Evolutionary conservation across 225 moss, liverwort and hornwort species (phyloP), one percentile per base, ranked within the genome.

Genomic region (Bryum argenteum): DNA sequence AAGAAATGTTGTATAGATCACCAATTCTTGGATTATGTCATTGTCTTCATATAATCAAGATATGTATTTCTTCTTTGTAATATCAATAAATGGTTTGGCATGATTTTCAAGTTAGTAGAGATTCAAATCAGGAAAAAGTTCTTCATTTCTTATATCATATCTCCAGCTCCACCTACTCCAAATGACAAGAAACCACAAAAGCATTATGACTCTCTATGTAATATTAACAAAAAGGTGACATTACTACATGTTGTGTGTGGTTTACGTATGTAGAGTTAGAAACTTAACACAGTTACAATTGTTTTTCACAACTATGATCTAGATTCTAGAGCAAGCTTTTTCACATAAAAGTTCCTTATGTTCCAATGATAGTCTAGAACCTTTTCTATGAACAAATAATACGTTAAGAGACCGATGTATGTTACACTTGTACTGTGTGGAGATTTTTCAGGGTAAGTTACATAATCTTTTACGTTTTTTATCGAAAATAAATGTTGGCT

Each of bases 81-180:
- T 23, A 65, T 63, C 11, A 69, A 72, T 5, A 55, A 75, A 43
- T 17, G 59, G 2, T 11, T 53, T 68, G 10, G 57, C 6, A 55
- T 64, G 24, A 61, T 67, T 48, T 71, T 23, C 61, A 55, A 78
- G 63, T n/a, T 66, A 55, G 3, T 66, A 57, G 57, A 56, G n/a
- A 38, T 58, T 61, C 42, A 47, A 26, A 51, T 52, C 19, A 78
- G 0, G 5, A 72, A 8, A 66, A 38, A 78, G 11, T 72, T 72
- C 75, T 78, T 78, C 50, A 81, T 54, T 78, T 48, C 9, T 70
- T 16, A 66, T 59, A 16, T 80, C 60, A 76, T 70, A 80, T 72
- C 50, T 83, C 80, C 70, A 83, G 77, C 80, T 73, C 80, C 83
- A 80, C 83, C 80, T 83, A 77, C 74, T 83, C 76, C 72, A 80